Evolutionary conservation across 306 rosid species (phyloP).

Genomic region (Cucurbita ficifolia): DNA sequence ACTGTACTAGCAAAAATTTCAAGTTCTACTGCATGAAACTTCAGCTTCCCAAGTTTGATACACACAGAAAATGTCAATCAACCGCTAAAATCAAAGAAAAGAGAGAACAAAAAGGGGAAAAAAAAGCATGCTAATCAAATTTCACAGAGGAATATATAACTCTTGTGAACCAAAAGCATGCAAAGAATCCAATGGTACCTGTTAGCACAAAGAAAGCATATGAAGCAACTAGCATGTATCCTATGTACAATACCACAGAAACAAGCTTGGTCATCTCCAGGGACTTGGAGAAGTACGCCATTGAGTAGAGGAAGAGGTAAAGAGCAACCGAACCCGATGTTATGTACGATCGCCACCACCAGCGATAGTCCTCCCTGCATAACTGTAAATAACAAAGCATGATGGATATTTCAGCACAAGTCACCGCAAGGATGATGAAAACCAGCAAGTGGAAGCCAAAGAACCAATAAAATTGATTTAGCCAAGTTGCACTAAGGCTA

Average conservation of each 20-base stretch:
- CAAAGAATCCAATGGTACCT: slow-evolving; percentile 59
- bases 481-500: slow-evolving; percentile 63
- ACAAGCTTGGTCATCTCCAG: slow-evolving; percentile 56
- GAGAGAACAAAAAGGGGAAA: background rate
- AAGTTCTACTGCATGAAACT: background rate
- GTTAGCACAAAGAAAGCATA: slow-evolving; percentile 63
- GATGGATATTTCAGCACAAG: slow-evolving; percentile 58
- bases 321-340: slow-evolving; percentile 60
- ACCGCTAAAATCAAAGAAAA: background rate
- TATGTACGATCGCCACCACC: slow-evolving; percentile 78
- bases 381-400: slow-evolving; percentile 69
- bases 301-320: slow-evolving; percentile 56
- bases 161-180: slow-evolving; percentile 65
- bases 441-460: slow-evolving; percentile 66
- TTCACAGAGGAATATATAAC: slow-evolving; percentile 64
- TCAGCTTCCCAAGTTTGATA: background rate
- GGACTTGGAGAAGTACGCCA: slow-evolving; percentile 51
- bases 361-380: slow-evolving; percentile 65
- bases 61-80: background rate
- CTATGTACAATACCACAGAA: slow-evolving; percentile 39
- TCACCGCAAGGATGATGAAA: slow-evolving; percentile 44
- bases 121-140: slow-evolving; percentile 28
- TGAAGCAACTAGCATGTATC: slow-evolving; percentile 58
- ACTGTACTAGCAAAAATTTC: background rate
- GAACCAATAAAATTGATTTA: slow-evolving; percentile 62